A percentile compares a stretch with the other conserved stretches of the same genome.
phyloP scores from a whole-genome alignment of 371 early-diverging fungal species.

The Haplosporangium sp. region DNA sequence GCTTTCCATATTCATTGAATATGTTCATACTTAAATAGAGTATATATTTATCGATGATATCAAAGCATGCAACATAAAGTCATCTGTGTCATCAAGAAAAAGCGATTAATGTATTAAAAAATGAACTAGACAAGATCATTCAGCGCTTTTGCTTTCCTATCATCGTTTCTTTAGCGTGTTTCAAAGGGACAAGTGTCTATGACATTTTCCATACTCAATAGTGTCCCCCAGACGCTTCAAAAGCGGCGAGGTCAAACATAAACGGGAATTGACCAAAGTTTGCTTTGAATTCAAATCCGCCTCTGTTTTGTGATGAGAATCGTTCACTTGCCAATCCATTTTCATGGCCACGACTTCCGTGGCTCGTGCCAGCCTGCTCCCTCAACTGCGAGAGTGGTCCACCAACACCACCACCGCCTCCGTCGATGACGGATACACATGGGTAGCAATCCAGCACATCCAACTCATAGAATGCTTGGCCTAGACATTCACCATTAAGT shows the following conservation, averaged over 20 bases:
- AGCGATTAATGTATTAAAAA: too few relatives aligned
- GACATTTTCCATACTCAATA: neutral
- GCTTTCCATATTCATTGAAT: too few relatives aligned
- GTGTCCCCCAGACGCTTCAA: slow-evolving; percentile 20
- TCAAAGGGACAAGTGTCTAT: too few relatives aligned
- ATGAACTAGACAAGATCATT: too few relatives aligned
- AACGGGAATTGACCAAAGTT: slow-evolving; percentile 49
- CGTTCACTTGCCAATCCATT: neutral
- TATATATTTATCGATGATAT: too few relatives aligned
- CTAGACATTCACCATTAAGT: slow-evolving; percentile 48
- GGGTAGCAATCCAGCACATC: slow-evolving; percentile 50
- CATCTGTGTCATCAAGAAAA: too few relatives aligned
- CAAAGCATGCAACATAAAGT: too few relatives aligned
- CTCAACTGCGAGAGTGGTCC: slow-evolving; percentile 26
- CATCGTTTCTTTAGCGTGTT: too few relatives aligned
- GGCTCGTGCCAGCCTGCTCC: slow-evolving; percentile 5
- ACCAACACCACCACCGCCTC: slow-evolving; percentile 32
- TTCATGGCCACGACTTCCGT: neutral
- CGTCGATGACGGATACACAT: slow-evolving; percentile 37
- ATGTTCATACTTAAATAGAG: too few relatives aligned
- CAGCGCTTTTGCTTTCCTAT: neutral
- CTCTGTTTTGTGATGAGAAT: neutral
- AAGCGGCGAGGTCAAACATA: slow-evolving; percentile 40
- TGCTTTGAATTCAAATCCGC: slow-evolving; percentile 49
- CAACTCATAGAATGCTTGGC: slow-evolving; percentile 46